A percentile compares a stretch with the other conserved stretches of the same genome.
Conservation (phyloP, 129 eudicot genomes). For the Deinandra increscens region DNA sequence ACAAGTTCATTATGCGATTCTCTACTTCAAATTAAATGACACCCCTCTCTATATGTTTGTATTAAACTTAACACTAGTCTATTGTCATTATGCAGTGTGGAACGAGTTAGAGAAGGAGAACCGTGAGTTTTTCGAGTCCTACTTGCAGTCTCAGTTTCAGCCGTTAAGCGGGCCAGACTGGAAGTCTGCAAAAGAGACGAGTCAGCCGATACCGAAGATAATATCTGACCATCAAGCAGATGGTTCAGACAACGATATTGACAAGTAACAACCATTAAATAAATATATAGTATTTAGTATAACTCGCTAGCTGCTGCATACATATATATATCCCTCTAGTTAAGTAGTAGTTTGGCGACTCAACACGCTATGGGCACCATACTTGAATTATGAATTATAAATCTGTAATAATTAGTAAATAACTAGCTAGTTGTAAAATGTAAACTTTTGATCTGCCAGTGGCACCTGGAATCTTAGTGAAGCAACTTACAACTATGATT, state of each 20-base stretch:
- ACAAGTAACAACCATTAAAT: constrained; percentile 21
- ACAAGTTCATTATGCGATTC: too few relatives aligned
- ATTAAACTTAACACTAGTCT: background rate
- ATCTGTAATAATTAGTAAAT: background rate
- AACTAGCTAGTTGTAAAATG: background rate
- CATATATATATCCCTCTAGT: background rate
- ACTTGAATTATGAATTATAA: background rate
- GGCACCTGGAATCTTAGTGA: constrained; percentile 27
- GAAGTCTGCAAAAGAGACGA: too few relatives aligned
- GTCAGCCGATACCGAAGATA: constrained; percentile 71
- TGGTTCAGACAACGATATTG: constrained; percentile 34
- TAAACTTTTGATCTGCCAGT: background rate
- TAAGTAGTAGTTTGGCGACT: background rate
- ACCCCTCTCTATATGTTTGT: background rate
- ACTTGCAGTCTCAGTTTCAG: constrained; percentile 40
- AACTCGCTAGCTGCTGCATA: constrained; percentile 3
- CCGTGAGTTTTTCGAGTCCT: constrained; percentile 69
- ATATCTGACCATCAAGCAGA: constrained; percentile 40
- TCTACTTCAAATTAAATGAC: too few relatives aligned
- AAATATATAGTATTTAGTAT: background rate
- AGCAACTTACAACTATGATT: too few relatives aligned
- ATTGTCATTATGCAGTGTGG: constrained; percentile 53
- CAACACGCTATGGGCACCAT: too few relatives aligned
- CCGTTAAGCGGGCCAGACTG: constrained; percentile 29
- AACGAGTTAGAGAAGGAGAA: constrained; percentile 79